Conservation (phyloP, 1,139 yeast species). For the Blastobotrys proliferans region DNA sequence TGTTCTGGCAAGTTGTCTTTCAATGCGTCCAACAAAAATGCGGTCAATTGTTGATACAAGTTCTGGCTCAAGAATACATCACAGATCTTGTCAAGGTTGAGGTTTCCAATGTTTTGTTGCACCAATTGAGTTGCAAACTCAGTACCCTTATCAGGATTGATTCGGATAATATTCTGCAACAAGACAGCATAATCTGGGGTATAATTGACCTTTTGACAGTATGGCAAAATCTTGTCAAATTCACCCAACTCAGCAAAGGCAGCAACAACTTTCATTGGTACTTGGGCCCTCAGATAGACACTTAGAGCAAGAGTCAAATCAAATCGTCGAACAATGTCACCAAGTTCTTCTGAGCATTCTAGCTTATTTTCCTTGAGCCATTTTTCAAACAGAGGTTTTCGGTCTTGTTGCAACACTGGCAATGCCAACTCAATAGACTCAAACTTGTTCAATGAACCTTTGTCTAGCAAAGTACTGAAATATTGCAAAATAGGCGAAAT, state of each 20-base stretch:
- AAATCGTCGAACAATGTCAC: constrained; percentile 88
- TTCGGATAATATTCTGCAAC: constrained; percentile 85
- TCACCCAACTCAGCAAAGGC: constrained; percentile 94
- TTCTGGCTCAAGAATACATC: constrained; percentile 95
- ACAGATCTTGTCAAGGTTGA: constrained; percentile 82
- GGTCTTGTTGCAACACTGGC: constrained; percentile 94
- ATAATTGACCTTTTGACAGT: constrained; percentile 83
- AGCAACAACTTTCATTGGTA: constrained; percentile 86
- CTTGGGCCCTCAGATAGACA: constrained; percentile 80
- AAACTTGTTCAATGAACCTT: constrained; percentile 87
- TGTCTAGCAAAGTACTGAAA: constrained; percentile 85
- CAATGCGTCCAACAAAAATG: constrained; percentile 93
- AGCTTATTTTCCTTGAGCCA: constrained; percentile 95
- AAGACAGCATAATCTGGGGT: constrained; percentile 87
- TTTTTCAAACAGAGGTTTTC: constrained; percentile 89
- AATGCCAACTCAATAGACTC: constrained; percentile 94
- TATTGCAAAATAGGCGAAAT: constrained; percentile 92
- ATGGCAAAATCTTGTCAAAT: constrained; percentile 92
- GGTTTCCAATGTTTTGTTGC: constrained; percentile 53
- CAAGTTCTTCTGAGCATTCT: constrained; percentile 91
- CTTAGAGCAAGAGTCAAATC: constrained; percentile 86
- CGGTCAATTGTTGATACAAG: constrained; percentile 96
- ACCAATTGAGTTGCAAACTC: constrained; percentile 91
- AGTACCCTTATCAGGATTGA: constrained; percentile 96
- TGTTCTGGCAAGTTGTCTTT: constrained; percentile 93